Evolutionary conservation across 2,329 filamentous ascomycete genomes (phyloP), one percentile per base, ranked within the genome.

Genomic region (Anisogramma anomala): DNA sequence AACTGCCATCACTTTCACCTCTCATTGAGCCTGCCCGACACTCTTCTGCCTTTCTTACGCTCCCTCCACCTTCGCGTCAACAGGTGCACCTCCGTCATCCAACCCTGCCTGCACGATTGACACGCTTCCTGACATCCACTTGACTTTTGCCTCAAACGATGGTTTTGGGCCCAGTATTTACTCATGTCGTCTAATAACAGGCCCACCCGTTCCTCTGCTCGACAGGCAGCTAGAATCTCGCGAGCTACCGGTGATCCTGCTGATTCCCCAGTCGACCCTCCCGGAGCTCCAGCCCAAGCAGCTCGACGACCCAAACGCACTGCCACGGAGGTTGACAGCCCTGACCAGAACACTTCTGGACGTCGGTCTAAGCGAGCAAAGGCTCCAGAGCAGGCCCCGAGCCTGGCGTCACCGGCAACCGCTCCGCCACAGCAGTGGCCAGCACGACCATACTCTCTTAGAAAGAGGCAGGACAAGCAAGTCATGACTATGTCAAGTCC

Each of bases 191-290:
- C 79, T 76, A 95, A 88, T 36, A 47, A 42, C 34, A 42, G 41
- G 84, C 80, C 91, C 58, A 95, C 89, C 72, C 86, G 89, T 71
- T 91, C 88, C 58, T 82, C 88, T 64, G 83, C 88, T 69, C 87
- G 87, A 72, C 80, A 85, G 76, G 84, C 84, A 69, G 82, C 84
- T 60, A 76, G 64, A 58, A 65, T 66, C 55, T 59, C 67, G 34
- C 61, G 58, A 48, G 55, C 54, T 57, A 58, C 65, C 55, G 50
- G 63, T 53, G 49, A 61, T 48, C 53, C 59, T 51, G 59, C 58
- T 52, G 50, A 56, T 42, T 56, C 59, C 52, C 56, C 65, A 51
- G 58, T 64, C 49, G 58, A 66, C 53, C 55, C 62, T 53, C 55
- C 64, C 46, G 57, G 58, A 49, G 53, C 58, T 48, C 56, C 56